Base-by-base conservation (phyloP, 1,284 basidiomycete species). In the Ganoderma boninense region DNA sequence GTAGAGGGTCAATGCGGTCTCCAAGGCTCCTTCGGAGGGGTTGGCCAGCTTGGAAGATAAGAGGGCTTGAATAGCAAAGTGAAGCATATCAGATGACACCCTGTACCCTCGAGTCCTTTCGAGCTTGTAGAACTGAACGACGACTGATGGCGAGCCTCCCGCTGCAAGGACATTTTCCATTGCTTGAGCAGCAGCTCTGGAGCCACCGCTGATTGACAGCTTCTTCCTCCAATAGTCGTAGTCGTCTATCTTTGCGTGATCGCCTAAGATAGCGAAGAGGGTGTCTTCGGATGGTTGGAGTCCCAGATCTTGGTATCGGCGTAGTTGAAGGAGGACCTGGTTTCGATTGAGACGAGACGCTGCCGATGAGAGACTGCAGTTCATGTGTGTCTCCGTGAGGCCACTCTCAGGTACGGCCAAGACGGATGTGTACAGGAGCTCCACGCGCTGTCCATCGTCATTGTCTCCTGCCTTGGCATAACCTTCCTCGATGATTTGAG, bases 1-100 rank as follows among this genome's bases (percentile, higher is more conserved):
- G 75, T 89, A 91, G 0, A 92, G 76, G 7, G 76, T 75, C 5
- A 92, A 76, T 5, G 90, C 90, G 57, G 77, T 75, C 71, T 88
- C 84, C 59, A 92, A 79, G 13, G 76, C 78, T 5, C 76, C 70
- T 13, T 88, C 85, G 14, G 82, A 77, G 5, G 84, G 84, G 4
- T 77, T 69, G n/a, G 75, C 77, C 4, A 83, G 73, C 14, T 79
- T 78, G 46, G 78, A 74, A 49, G 79, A 76, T 66, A 92, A 78
- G 16, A 81, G 79, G 29, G 82, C 84, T 38, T 93, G 81, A 4
- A 94, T 75, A 23, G 56, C 54, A 5, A 87, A 87, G 38, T 84
- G 82, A 16, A 89, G 79, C 71, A 92, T 82, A 46, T 79, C 79
- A 14, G 85, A 81, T 35, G 87, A 85, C 6, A 87, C 87, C 3